phyloP scores from a whole-genome alignment of 495 filamentous ascomycete genomes.

The Aspergillus funiculosus region DNA sequence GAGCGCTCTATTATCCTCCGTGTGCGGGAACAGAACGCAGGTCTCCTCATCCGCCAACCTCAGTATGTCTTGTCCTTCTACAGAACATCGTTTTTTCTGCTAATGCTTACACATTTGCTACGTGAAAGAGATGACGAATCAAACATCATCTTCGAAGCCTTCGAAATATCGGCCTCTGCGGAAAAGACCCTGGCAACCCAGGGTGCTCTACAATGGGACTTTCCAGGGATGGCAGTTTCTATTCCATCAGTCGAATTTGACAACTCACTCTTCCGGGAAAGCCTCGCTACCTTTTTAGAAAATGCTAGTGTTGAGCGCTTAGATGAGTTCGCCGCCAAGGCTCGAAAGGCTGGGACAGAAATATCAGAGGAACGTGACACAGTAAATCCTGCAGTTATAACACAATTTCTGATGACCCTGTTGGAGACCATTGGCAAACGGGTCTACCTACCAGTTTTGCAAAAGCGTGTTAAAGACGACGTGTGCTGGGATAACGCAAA shows the following conservation, averaged over 20 bases:
- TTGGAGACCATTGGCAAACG: constrained; percentile 47
- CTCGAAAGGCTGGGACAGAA: constrained; percentile 43
- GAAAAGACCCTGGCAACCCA: constrained; percentile 40
- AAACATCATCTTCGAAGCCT: constrained; percentile 47
- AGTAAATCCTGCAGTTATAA: constrained; percentile 46
- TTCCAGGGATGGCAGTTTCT: constrained; percentile 37
- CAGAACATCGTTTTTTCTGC: neutral
- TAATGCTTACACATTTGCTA: neutral
- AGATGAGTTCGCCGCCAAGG: constrained; percentile 44
- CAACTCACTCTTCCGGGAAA: constrained; percentile 40
- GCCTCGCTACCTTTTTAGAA: constrained; percentile 51
- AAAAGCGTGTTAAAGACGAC: constrained; percentile 57
- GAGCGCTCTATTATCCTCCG: constrained; percentile 38
- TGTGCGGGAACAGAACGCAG: constrained; percentile 52
- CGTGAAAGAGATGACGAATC: neutral
- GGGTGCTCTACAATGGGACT: constrained; percentile 44
- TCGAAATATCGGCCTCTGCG: constrained; percentile 49
- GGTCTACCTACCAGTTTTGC: constrained; percentile 27
- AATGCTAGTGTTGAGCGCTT: constrained; percentile 52
- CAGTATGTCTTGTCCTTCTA: constrained; percentile 28
- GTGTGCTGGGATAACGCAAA: constrained; percentile 41
- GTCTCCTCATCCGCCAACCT: constrained; percentile 40
- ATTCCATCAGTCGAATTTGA: constrained; percentile 32
- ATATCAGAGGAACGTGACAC: constrained; percentile 52
- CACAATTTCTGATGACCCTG: constrained; percentile 50